Evolutionary conservation across 1,139 yeast species (phyloP).

Genomic region (Sugiyamaella japonica): DNA sequence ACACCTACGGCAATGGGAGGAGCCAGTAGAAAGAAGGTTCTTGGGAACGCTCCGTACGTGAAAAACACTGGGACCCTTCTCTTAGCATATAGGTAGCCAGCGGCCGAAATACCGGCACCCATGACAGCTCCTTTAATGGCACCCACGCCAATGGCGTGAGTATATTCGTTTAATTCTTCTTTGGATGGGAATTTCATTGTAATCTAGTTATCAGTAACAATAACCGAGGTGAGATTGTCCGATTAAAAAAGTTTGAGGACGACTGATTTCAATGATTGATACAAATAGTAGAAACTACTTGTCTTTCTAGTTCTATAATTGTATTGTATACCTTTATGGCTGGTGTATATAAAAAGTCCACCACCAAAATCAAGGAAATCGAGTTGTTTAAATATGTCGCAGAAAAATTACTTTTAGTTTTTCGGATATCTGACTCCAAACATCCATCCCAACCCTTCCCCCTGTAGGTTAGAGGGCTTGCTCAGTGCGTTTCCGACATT

Average conservation of each 20-base stretch:
- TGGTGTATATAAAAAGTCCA: too few species aligned
- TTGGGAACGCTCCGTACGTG: constrained; percentile 29
- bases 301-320: too few species aligned
- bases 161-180: constrained; percentile 67
- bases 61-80: constrained; percentile 22
- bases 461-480: background rate
- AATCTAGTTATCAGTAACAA: too few species aligned
- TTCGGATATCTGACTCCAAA: background rate
- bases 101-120: constrained; percentile 57
- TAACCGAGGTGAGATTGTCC: too few species aligned
- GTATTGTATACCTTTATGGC: too few species aligned
- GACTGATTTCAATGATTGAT: too few species aligned
- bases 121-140: constrained; percentile 60
- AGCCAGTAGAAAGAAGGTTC: constrained; percentile 35
- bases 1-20: constrained; percentile 37
- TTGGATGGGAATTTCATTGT: constrained; percentile 66
- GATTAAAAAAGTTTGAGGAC: too few species aligned
- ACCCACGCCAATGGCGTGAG: constrained; percentile 56
- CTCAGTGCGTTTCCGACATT: constrained; percentile 9
- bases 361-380: background rate
- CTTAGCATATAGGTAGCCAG: constrained; percentile 33
- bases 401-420: background rate
- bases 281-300: too few species aligned
- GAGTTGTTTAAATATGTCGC: background rate
- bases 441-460: background rate